Percentiles rank a stretch among this genome's conserved stretches.
These are phyloP conservation scores for Pterulicium gracile DNA, from an alignment of 1,284 basidiomycete species.

Conservation along the genomic window DNA sequence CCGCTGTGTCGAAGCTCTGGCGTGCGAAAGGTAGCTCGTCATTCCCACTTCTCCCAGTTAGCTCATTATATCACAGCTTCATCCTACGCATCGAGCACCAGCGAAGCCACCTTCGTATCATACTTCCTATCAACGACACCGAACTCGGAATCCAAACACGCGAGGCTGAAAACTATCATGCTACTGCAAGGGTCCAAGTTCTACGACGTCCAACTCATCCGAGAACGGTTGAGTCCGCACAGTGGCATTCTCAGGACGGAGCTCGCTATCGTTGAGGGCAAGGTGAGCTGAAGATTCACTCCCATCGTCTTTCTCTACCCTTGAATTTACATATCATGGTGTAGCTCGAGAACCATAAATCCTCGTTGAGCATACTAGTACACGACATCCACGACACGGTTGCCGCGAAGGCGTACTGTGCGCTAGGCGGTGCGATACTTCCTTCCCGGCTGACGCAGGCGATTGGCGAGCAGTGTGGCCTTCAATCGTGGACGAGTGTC, in stretches of 20 bases:
- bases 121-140: slow-evolving; percentile 64
- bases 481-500: slow-evolving; percentile 42
- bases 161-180: slow-evolving; percentile 65
- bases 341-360: slow-evolving; percentile 57
- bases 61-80: slow-evolving; percentile 34
- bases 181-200: slow-evolving; percentile 67
- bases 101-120: slow-evolving; percentile 36
- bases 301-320: no score
- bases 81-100: slow-evolving; percentile 35
- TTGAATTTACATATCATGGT: slow-evolving; percentile 11
- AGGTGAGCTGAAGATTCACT: slow-evolving; percentile 38
- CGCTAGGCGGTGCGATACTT: slow-evolving; percentile 62
- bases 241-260: slow-evolving; percentile 58
- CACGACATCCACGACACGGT: slow-evolving; percentile 60
- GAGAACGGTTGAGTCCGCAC: slow-evolving; percentile 33
- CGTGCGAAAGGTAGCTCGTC: slow-evolving; percentile 60
- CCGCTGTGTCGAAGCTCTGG: slow-evolving; percentile 52
- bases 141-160: slow-evolving; percentile 60
- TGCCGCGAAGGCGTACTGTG: slow-evolving; percentile 77
- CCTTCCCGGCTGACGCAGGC: slow-evolving; percentile 45
- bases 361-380: slow-evolving; percentile 60
- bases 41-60: no score
- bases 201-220: slow-evolving; percentile 48
- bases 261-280: slow-evolving; percentile 71
- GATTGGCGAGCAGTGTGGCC: slow-evolving; percentile 37